Evolutionary conservation across 2,329 filamentous ascomycete species (phyloP).

Genomic region (Penicillium digitatum): DNA sequence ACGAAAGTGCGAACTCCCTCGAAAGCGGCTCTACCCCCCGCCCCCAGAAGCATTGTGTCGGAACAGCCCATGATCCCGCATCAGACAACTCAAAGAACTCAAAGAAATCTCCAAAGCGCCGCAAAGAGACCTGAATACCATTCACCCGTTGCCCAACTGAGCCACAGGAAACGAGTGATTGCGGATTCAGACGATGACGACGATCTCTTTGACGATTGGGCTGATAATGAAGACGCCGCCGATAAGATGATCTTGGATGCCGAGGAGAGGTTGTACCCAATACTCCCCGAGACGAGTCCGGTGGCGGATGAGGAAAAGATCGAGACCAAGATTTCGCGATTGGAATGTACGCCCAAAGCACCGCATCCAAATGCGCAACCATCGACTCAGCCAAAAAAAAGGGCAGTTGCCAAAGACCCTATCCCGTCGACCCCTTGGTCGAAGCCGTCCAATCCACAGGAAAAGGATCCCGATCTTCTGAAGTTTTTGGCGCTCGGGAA

Average conservation of each 20-base stretch:
- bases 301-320: slow-evolving; percentile 4
- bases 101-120: slow-evolving; percentile 5
- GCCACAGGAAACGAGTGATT: slow-evolving; percentile 23
- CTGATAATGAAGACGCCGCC: slow-evolving; percentile 15
- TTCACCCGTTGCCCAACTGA: slow-evolving; percentile 7
- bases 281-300: slow-evolving; percentile 24
- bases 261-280: slow-evolving; percentile 30
- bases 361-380: slow-evolving; percentile 11
- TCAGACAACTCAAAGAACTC: slow-evolving; percentile 6
- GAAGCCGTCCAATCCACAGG: slow-evolving; percentile 19
- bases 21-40: slow-evolving; percentile 6
- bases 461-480: slow-evolving; percentile 24
- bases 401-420: not conserved
- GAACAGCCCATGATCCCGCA: slow-evolving; percentile 5
- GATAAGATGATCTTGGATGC: slow-evolving; percentile 21
- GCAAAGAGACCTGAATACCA: slow-evolving; percentile 5
- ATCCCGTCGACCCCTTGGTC: slow-evolving; percentile 15
- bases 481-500: slow-evolving; percentile 33
- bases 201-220: slow-evolving; percentile 27
- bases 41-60: not conserved
- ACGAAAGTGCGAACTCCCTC: slow-evolving; percentile 26
- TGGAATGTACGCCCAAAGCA: not conserved
- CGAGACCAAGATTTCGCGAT: not conserved
- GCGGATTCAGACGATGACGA: slow-evolving; percentile 36
- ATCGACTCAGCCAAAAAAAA: slow-evolving; percentile 10